phyloP scores from a whole-genome alignment of 176 grass and related monocot genomes.

The Tuctoria greenei region DNA sequence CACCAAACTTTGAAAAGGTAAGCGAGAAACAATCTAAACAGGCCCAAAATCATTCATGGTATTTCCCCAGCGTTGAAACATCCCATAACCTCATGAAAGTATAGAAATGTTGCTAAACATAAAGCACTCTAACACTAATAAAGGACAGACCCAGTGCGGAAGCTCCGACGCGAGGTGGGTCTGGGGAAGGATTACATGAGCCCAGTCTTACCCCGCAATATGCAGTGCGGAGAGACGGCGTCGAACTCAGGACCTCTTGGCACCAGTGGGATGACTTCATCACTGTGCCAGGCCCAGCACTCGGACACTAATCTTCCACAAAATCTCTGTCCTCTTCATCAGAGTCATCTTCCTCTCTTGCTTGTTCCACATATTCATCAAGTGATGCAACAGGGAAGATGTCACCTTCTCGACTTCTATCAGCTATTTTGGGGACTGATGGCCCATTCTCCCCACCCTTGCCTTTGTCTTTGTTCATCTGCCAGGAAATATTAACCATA shows the following conservation, averaged over 20 bases:
- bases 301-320: conserved; percentile 37
- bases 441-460: conserved; percentile 37
- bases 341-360: conserved; percentile 48
- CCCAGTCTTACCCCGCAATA: too few relatives aligned
- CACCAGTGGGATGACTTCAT: too few relatives aligned
- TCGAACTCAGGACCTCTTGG: too few relatives aligned
- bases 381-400: conserved; percentile 58
- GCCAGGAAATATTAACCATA: conserved; percentile 7
- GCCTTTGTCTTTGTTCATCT: conserved; percentile 89
- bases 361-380: conserved; percentile 61
- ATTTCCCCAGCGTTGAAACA: neutral
- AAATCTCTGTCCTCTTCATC: conserved; percentile 41
- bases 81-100: neutral
- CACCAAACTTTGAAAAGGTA: too few relatives aligned
- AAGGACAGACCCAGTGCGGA: too few relatives aligned
- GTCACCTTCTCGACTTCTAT: conserved; percentile 74
- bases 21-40: too few relatives aligned
- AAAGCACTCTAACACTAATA: conserved; percentile 12
- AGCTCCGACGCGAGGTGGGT: too few relatives aligned
- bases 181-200: too few relatives aligned
- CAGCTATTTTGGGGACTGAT: conserved; percentile 64
- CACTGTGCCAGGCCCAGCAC: too few relatives aligned
- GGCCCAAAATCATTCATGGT: neutral
- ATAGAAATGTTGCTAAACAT: neutral
- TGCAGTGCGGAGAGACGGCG: too few relatives aligned